A percentile compares a stretch with the other conserved stretches of the same genome.
Evolutionary conservation across 2,329 filamentous ascomycete species (phyloP).

Genomic region (Cryoendolithus antarcticus): DNA sequence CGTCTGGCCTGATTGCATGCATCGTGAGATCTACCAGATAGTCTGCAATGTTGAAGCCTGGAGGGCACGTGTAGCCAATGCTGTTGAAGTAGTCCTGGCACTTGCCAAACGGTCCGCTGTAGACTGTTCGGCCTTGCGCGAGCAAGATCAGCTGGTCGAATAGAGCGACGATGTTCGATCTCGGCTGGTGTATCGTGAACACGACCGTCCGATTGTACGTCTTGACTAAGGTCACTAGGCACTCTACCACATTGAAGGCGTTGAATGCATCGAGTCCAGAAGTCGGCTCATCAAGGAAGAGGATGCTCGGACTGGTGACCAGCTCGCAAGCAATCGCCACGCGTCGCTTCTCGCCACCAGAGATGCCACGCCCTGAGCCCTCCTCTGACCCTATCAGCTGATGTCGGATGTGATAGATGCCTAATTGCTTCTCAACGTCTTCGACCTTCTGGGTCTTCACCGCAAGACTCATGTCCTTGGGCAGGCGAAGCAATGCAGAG

Average conservation of each 20-base stretch:
- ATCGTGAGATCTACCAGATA: constrained; percentile 96
- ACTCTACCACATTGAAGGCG: constrained; percentile 96
- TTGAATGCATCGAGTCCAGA: constrained; percentile 95
- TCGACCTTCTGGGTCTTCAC: constrained; percentile 86
- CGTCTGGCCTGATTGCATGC: constrained; percentile 60
- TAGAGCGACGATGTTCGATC: constrained; percentile 94
- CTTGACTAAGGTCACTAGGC: constrained; percentile 85
- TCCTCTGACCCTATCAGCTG: constrained; percentile 95
- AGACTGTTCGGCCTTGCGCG: constrained; percentile 79
- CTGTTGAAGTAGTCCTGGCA: constrained; percentile 90
- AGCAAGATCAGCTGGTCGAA: constrained; percentile 91
- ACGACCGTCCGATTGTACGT: constrained; percentile 94
- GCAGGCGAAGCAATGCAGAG: constrained; percentile 83
- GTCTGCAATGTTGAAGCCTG: constrained; percentile 97
- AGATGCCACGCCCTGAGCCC: constrained; percentile 85
- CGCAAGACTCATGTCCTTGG: constrained; percentile 72
- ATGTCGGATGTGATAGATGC: constrained; percentile 86
- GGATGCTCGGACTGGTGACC: constrained; percentile 90
- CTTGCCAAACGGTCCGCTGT: constrained; percentile 76
- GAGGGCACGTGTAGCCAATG: constrained; percentile 83
- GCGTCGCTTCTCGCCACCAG: constrained; percentile 88
- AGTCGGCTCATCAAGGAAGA: constrained; percentile 94
- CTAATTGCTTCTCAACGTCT: constrained; percentile 91
- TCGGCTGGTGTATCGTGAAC: constrained; percentile 95
- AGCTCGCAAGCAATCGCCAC: constrained; percentile 96